phyloP scores from a whole-genome alignment of 768 basidiomycete species.

The Cubamyces sp. region DNA sequence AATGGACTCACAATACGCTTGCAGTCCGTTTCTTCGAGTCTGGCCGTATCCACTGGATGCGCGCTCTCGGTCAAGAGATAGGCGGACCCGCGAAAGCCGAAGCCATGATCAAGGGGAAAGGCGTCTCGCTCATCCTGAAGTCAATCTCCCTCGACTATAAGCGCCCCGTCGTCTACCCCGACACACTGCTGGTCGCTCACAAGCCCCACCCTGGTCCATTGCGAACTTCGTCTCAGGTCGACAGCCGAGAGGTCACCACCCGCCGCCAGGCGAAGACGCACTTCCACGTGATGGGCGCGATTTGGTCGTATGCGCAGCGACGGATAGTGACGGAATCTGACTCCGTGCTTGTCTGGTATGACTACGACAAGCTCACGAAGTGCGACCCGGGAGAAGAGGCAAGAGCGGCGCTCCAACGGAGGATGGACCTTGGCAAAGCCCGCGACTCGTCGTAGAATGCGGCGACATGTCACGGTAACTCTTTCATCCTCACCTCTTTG shows the following conservation, averaged over 20 bases:
- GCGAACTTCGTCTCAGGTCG: constrained; percentile 6
- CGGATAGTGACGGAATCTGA: constrained; percentile 67
- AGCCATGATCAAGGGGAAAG: constrained; percentile 63
- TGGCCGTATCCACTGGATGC: constrained; percentile 72
- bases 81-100: constrained; percentile 60
- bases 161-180: constrained; percentile 75
- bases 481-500: not conserved
- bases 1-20: not conserved
- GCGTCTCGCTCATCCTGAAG: constrained; percentile 76
- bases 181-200: constrained; percentile 73
- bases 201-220: constrained; percentile 41
- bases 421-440: constrained; percentile 26
- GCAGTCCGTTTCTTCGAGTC: constrained; percentile 75
- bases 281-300: constrained; percentile 55
- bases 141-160: constrained; percentile 68
- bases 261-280: constrained; percentile 36
- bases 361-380: constrained; percentile 70
- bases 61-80: constrained; percentile 55
- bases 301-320: constrained; percentile 68
- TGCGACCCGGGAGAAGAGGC: constrained; percentile 60
- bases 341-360: constrained; percentile 75
- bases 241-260: constrained; percentile 4
- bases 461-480: not conserved
- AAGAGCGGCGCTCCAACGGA: constrained; percentile 38
- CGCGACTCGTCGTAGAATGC: not conserved